These are phyloP conservation scores for Zea luxurians DNA, from an alignment of 176 grass and related monocot species.

Conservation along the genomic window DNA sequence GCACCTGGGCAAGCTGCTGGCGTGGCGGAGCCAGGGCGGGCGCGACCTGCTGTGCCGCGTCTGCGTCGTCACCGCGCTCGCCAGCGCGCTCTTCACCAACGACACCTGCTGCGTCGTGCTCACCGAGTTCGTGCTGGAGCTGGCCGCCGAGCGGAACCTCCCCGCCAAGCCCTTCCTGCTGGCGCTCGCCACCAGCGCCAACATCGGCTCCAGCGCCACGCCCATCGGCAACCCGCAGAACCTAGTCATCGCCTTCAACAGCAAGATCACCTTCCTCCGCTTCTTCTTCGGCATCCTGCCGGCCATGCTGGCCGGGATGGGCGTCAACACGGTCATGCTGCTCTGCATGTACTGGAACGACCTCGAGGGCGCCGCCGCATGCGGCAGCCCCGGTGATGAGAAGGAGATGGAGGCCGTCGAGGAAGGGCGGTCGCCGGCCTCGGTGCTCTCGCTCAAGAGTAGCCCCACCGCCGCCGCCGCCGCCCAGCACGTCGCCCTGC, in stretches of 20 bases:
- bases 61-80: conserved; percentile 83
- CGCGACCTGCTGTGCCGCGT: conserved; percentile 89
- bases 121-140: conserved; percentile 87
- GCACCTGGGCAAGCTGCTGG: conserved; percentile 66
- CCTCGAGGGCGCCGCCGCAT: conserved; percentile 40
- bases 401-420: conserved; percentile 48
- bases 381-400: background rate
- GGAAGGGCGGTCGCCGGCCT: conserved; percentile 51
- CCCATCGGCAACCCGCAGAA: conserved; percentile 99
- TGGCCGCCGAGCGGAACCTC: conserved; percentile 77
- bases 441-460: conserved; percentile 47
- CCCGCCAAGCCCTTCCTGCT: conserved; percentile 82
- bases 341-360: conserved; percentile 78
- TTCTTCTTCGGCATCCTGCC: conserved; percentile 75
- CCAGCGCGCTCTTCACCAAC: conserved; percentile 90
- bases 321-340: conserved; percentile 65
- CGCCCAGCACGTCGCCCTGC: background rate
- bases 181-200: conserved; percentile 83
- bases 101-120: conserved; percentile 92
- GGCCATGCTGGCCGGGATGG: conserved; percentile 76
- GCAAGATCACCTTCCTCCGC: conserved; percentile 65
- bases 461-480: conserved; percentile 1
- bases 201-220: conserved; percentile 82
- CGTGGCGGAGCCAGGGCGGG: conserved; percentile 81
- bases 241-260: conserved; percentile 86